Conservation (phyloP, 2,329 filamentous ascomycete species). For the Phialophora chinensis region DNA sequence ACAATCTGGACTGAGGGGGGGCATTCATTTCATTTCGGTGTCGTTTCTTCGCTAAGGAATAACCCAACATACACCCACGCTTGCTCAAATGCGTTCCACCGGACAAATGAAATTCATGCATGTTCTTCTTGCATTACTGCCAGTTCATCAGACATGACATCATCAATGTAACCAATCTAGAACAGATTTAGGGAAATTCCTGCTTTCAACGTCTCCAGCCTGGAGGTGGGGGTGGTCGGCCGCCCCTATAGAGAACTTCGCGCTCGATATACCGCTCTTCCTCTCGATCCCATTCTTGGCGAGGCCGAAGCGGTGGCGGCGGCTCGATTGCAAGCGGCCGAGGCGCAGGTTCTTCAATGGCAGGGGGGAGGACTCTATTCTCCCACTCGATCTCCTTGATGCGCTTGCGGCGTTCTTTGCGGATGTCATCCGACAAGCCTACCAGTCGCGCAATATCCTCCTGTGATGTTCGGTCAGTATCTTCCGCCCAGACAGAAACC, state of each 20-base stretch:
- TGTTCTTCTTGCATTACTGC: not conserved
- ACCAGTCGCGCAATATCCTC: conserved; percentile 87
- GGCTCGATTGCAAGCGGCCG: conserved; percentile 37
- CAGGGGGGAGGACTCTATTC: conserved; percentile 42
- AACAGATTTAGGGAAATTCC: not conserved
- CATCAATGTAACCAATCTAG: conserved; percentile 10
- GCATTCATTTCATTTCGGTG: not conserved
- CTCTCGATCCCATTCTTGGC: conserved; percentile 38
- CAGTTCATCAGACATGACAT: not conserved
- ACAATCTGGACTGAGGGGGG: too few species aligned
- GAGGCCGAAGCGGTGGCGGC: conserved; percentile 31
- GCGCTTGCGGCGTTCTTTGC: conserved; percentile 65
- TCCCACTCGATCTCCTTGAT: conserved; percentile 64
- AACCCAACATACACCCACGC: not conserved
- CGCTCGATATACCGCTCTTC: conserved; percentile 41
- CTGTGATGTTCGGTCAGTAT: conserved; percentile 53
- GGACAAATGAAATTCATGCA: conserved; percentile 13
- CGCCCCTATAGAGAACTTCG: conserved; percentile 39
- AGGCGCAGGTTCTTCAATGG: conserved; percentile 28
- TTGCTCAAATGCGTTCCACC: conserved; percentile 15
- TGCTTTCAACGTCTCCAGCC: conserved; percentile 35
- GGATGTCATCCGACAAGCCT: conserved; percentile 81
- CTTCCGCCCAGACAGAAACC: not conserved
- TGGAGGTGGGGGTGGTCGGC: conserved; percentile 37
- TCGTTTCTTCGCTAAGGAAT: not conserved